Evolutionary conservation across 1,139 yeast genomes (phyloP).

Genomic region (Candida neerlandica): DNA sequence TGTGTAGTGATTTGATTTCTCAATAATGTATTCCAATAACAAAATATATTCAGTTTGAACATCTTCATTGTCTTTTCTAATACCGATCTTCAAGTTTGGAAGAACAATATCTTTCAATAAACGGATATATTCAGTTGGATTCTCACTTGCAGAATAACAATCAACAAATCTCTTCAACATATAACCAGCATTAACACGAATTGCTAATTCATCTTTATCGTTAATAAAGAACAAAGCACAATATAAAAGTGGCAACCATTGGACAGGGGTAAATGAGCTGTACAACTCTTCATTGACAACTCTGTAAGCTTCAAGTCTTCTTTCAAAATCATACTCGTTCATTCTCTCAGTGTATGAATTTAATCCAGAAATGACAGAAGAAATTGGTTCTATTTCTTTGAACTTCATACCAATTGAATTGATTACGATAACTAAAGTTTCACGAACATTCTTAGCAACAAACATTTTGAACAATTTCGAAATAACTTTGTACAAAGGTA

Average conservation of each 20-base stretch:
- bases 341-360: constrained; percentile 72
- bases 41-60: constrained; percentile 73
- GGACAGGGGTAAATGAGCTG: constrained; percentile 44
- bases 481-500: constrained; percentile 54
- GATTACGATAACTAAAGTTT: constrained; percentile 61
- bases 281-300: constrained; percentile 61
- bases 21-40: constrained; percentile 66
- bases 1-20: constrained; percentile 46
- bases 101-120: constrained; percentile 59
- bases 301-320: constrained; percentile 69
- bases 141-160: constrained; percentile 39
- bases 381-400: constrained; percentile 44
- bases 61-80: constrained; percentile 62
- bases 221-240: constrained; percentile 70
- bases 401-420: constrained; percentile 59
- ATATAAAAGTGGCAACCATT: constrained; percentile 82
- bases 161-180: constrained; percentile 70
- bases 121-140: constrained; percentile 37
- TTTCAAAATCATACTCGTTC: constrained; percentile 79
- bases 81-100: constrained; percentile 69
- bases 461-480: constrained; percentile 63
- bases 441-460: constrained; percentile 62
- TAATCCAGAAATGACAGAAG: constrained; percentile 58
- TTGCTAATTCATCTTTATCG: constrained; percentile 78
- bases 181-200: constrained; percentile 77